Evolutionary conservation across 441 rosid species (phyloP).

Genomic region (Erodium texanum): DNA sequence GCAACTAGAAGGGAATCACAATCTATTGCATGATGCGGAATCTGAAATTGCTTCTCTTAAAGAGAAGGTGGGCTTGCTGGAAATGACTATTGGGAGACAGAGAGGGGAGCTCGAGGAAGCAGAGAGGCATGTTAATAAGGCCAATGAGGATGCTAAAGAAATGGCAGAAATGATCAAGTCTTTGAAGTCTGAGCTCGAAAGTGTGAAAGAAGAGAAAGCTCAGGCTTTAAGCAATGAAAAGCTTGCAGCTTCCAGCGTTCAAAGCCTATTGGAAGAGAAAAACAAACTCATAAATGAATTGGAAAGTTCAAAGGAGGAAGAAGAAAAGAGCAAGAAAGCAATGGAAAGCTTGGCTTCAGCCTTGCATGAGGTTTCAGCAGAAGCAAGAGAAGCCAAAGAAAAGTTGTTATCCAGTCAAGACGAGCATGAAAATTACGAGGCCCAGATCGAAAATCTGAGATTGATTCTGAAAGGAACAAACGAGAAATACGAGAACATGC

Average conservation of each 20-base stretch:
- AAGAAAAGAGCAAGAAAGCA: conserved; percentile 74
- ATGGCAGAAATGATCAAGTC: conserved; percentile 36
- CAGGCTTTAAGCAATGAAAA: conserved; percentile 58
- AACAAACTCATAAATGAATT: conserved; percentile 46
- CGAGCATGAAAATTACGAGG: conserved; percentile 48
- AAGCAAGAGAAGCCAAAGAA: conserved; percentile 71
- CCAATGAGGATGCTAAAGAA: conserved; percentile 42
- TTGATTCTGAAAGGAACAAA: conserved; percentile 58
- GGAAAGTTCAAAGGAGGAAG: conserved; percentile 59
- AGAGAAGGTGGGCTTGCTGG: conserved; percentile 61
- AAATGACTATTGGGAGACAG: conserved; percentile 53
- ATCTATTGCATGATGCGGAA: conserved; percentile 51
- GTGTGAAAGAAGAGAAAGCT: conserved; percentile 48
- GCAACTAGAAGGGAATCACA: conserved; percentile 60
- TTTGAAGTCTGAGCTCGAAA: conserved; percentile 48
- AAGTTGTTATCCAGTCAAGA: conserved; percentile 45
- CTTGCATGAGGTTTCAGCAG: conserved; percentile 61
- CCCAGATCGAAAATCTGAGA: conserved; percentile 52
- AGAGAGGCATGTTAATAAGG: conserved; percentile 26
- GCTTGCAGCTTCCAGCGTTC: conserved; percentile 55
- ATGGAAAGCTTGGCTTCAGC: conserved; percentile 73
- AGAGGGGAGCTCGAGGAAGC: conserved; percentile 58
- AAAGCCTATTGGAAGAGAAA: conserved; percentile 55
- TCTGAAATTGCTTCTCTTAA: conserved; percentile 45
- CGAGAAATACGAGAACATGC: conserved; percentile 53